Evolutionary conservation across 139 green algal species (phyloP).

Genomic region (Auxenochlorella pyrenoidosa): DNA sequence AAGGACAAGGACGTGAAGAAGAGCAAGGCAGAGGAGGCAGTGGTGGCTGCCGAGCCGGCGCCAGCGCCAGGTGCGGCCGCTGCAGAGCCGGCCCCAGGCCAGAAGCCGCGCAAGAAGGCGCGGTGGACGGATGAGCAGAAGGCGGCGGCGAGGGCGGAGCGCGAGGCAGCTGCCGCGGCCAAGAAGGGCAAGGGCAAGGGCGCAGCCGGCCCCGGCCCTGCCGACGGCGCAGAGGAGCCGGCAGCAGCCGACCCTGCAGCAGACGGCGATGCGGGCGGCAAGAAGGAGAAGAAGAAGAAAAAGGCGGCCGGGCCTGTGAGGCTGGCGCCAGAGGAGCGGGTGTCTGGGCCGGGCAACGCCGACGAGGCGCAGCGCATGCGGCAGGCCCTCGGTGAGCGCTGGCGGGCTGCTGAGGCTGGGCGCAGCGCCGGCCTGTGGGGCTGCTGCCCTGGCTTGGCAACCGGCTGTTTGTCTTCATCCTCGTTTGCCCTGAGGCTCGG

Average conservation of each 20-base stretch:
- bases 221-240: neutral
- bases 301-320: neutral
- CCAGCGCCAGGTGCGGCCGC: neutral
- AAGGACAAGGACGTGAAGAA: neutral
- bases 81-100: neutral
- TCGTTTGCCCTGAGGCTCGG: too few species aligned
- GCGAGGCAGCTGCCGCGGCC: neutral
- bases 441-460: neutral
- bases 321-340: conserved; percentile 48
- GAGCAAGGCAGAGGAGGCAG: neutral
- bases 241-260: neutral
- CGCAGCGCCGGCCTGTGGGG: neutral
- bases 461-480: neutral
- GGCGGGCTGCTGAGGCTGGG: neutral
- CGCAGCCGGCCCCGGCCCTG: neutral
- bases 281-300: conserved; percentile 50
- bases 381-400: conserved; percentile 56
- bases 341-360: conserved; percentile 73
- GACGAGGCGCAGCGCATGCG: conserved; percentile 73
- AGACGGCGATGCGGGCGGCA: neutral
- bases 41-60: neutral
- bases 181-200: neutral
- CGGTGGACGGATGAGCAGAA: conserved; percentile 53
- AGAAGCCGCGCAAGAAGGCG: conserved; percentile 45
- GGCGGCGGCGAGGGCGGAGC: conserved; percentile 31